Base-by-base conservation (phyloP, 2,329 filamentous ascomycete species). In the Hypoxylon sp. region DNA sequence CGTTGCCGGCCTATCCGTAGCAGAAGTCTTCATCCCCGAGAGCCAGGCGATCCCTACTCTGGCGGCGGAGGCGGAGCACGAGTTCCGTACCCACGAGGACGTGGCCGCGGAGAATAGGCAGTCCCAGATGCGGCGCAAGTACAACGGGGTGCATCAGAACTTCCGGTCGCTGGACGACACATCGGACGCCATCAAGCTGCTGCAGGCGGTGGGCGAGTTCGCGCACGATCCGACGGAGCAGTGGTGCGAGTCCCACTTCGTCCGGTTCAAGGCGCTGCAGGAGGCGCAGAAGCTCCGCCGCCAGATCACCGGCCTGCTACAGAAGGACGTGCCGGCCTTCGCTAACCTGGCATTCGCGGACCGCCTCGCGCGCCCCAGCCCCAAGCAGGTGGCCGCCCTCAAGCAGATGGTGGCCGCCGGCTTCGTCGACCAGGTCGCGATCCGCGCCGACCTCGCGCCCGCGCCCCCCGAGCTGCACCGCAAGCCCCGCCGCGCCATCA, bases 401-500 rank as follows among this genome's bases (percentile, higher is more conserved):
- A 96, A 96, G 73, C 91, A 97, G 71, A 96, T 98, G 77, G 87
- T 91, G 18, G 91, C 94, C 0, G 89, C 92, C 0, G 95, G 94
- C 1, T 98, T 97, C 77, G 87, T 98, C 69, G 95, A 99, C 74
- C 90, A 97, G 66, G 84, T 99, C 35, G 95, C 95, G 41, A 92
- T 98, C 66, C 90, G 95, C 58, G 91, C 91, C 3, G 94, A 99
- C 73, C 79, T 92, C n/a, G 83, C 91, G 0, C 91, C 92, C 0
- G 83, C 82, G 10, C 90, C 91, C 0, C 87, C 88, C 0, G 86
- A 88, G 60, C 76, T 83, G 49, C 76, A 80, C 41, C 82, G 88
- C 15, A 91, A 90, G 60, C 91, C 93, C 0, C 87, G 86, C 47
- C 86, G 92, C n/a, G 90, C 93, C 1, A 96, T 95, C 63, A 92